Percentiles rank a stretch among this genome's conserved stretches.
phyloP scores from a whole-genome alignment of 352 stramenopile genomes.

The Thalassiosira mediterranea region DNA sequence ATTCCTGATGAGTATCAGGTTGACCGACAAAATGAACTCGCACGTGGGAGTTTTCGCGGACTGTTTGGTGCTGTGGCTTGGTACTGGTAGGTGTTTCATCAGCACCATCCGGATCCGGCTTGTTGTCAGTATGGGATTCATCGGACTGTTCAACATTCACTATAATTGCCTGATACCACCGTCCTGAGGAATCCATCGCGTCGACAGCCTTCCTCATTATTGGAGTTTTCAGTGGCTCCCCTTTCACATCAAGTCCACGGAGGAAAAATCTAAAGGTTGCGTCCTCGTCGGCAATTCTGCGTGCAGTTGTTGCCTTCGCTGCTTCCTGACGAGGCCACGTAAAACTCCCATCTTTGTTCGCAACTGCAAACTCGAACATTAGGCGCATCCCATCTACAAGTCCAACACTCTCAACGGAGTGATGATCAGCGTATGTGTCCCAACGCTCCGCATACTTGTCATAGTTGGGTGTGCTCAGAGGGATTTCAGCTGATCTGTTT shows the following conservation, averaged over 20 bases:
- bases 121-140: slow-evolving; percentile 24
- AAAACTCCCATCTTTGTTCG: slow-evolving; percentile 69
- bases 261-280: slow-evolving; percentile 69
- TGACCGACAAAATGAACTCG: slow-evolving; percentile 74
- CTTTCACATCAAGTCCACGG: slow-evolving; percentile 63
- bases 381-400: slow-evolving; percentile 68
- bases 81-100: slow-evolving; percentile 10
- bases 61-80: slow-evolving; percentile 1
- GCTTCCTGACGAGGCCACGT: slow-evolving; percentile 80
- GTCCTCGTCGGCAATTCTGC: slow-evolving; percentile 76
- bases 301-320: slow-evolving; percentile 69
- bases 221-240: slow-evolving; percentile 46
- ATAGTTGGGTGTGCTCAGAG: slow-evolving; percentile 34
- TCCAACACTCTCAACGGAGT: slow-evolving; percentile 70
- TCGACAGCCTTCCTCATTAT: slow-evolving; percentile 67
- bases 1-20: slow-evolving; percentile 71
- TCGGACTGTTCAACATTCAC: slow-evolving; percentile 59
- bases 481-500: slow-evolving; percentile 62
- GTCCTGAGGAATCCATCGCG: slow-evolving; percentile 79
- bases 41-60: slow-evolving; percentile 66
- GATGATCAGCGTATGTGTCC: slow-evolving; percentile 70
- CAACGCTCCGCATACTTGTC: slow-evolving; percentile 68
- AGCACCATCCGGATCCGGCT: not conserved
- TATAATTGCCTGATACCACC: slow-evolving; percentile 82
- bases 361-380: slow-evolving; percentile 78